Percentiles rank a stretch among this genome's conserved stretches.
These are phyloP conservation scores for Strobilomyces confusus DNA, from an alignment of 768 basidiomycete species.

Conservation along the genomic window DNA sequence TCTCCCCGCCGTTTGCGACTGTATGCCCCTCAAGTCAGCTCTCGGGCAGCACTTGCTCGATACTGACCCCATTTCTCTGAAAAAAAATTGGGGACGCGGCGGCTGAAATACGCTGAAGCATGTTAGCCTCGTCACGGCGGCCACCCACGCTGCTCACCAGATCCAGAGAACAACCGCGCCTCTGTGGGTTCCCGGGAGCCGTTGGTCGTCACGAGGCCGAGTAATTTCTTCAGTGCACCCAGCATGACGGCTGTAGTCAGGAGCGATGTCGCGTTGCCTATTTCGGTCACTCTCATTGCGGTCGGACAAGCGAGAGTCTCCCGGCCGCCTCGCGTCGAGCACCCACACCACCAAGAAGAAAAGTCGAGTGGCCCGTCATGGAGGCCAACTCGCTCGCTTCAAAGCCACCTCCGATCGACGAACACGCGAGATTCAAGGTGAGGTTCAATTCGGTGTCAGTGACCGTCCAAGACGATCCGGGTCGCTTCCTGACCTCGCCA, in stretches of 20 bases:
- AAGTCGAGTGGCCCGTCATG: conserved; percentile 8
- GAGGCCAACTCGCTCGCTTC: conserved; percentile 8
- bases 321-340: too few relatives aligned
- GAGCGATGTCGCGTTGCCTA: not conserved
- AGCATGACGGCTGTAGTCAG: not conserved
- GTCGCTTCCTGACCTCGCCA: not conserved
- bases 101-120: conserved; percentile 27
- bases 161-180: conserved; percentile 19
- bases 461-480: not conserved
- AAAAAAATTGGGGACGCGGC: conserved; percentile 18
- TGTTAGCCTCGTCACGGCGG: not conserved
- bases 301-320: not conserved
- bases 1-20: conserved; percentile 25
- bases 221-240: conserved; percentile 5
- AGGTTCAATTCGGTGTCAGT: not conserved
- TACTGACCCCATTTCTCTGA: conserved; percentile 25
- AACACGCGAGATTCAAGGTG: conserved; percentile 26
- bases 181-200: not conserved
- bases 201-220: not conserved
- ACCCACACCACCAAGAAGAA: not conserved
- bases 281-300: not conserved
- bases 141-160: conserved; percentile 10
- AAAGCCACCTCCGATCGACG: conserved; percentile 18
- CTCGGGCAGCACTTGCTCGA: not conserved
- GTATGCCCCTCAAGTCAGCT: not conserved